Base-by-base conservation (phyloP, 2,329 filamentous ascomycete genomes). In the Aaosphaeria arxii region DNA sequence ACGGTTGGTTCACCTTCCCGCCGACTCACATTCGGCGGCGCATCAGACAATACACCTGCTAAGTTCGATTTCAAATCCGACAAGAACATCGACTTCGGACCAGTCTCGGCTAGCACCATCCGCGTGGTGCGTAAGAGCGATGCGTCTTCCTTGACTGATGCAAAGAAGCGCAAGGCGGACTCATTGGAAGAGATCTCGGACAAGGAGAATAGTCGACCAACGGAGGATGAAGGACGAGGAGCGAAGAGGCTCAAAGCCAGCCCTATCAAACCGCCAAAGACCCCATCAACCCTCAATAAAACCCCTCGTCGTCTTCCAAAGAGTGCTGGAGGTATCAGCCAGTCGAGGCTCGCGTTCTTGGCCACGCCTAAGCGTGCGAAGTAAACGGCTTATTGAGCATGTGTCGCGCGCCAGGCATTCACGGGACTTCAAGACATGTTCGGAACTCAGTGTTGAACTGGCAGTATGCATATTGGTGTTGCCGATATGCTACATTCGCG, bases 61-160 rank as follows among this genome's bases (percentile, higher is more conserved):
- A 66, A 74, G 47, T 79, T 79, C 59, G 78, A 74, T 5, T 77
- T 80, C 68, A 66, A 74, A 51, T 71, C 74, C 29, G 71, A 69
- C 50, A 69, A 71, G 45, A 61, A 65, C 17, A 73, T 78, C 52
- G 65, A 68, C 28, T 79, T 79, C 48, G 70, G 67, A 11, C 63
- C 69, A 5, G 61, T 67, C 5, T 63, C 68, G 5, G 63, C 63
- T 24, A 60, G 66, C 30, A 69, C 64, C 5, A 74, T 74, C 48
- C 69, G 73, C 30, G 67, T 72, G 46, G 76, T 77, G 24, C 67
- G 74, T 36, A 71, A 71, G 57, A 75, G 76, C 52, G 70, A 74
- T 46, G 66, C 66, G 11, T 60, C 63, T 6, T 62, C 63, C 11
- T 44, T 59, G 13, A 47, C 52, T 29, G 58, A 62, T 30, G 58